A percentile compares a stretch with the other conserved stretches of the same genome.
Evolutionary conservation across 2,329 filamentous ascomycete species (phyloP).

Genomic region (Epichloe gansuensis): DNA sequence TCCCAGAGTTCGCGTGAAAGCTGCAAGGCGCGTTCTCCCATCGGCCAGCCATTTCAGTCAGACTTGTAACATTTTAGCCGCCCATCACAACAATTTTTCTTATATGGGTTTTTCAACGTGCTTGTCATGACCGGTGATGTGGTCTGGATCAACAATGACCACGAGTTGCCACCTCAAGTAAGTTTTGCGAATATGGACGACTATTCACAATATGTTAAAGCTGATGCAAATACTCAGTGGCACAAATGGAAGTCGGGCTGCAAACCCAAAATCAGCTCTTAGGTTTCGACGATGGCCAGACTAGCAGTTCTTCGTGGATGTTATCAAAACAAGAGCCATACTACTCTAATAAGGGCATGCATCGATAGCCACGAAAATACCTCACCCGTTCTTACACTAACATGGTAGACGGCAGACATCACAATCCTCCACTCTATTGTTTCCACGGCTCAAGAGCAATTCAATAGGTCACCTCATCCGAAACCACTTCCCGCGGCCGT

Average conservation of each 20-base stretch:
- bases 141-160: background rate
- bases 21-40: background rate
- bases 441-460: conserved; percentile 53
- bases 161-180: conserved; percentile 1
- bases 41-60: background rate
- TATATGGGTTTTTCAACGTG: background rate
- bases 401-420: conserved; percentile 49
- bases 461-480: conserved; percentile 42
- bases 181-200: background rate
- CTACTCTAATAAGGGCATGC: conserved; percentile 49
- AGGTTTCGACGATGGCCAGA: conserved; percentile 4
- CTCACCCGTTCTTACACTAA: background rate
- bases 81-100: background rate
- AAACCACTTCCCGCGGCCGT: conserved; percentile 61
- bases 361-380: background rate
- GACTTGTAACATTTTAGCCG: too few relatives aligned
- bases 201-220: background rate
- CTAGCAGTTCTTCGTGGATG: background rate
- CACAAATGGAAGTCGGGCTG: conserved; percentile 11
- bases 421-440: conserved; percentile 68
- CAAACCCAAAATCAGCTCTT: background rate
- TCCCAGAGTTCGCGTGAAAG: background rate
- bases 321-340: conserved; percentile 21
- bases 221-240: conserved; percentile 10
- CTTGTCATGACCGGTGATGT: background rate